Evolutionary conservation across 805 yeast species (phyloP).

Genomic region (Metschnikowia arizonensis): DNA sequence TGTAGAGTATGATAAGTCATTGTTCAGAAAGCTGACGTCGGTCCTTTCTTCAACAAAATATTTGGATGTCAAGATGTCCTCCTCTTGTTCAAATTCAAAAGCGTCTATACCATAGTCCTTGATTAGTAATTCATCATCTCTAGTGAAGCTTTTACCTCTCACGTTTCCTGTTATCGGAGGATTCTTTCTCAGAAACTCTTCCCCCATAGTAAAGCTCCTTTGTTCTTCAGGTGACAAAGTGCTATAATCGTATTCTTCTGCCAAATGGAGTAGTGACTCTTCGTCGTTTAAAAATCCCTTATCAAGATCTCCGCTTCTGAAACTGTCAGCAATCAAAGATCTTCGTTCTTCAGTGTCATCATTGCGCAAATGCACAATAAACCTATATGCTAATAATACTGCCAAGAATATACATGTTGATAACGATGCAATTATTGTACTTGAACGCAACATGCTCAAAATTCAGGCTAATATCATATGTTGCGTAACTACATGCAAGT

Average conservation of each 20-base stretch:
- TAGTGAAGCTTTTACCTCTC: slow-evolving; percentile 31
- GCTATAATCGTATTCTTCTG: slow-evolving; percentile 35
- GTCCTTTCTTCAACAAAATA: slow-evolving; percentile 39
- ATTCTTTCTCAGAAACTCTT: slow-evolving; percentile 28
- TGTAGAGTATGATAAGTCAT: slow-evolving; percentile 38
- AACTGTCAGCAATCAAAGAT: slow-evolving; percentile 6
- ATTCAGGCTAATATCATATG: not conserved
- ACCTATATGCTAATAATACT: not conserved
- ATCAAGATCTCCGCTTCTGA: slow-evolving; percentile 25
- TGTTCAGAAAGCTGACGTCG: slow-evolving; percentile 33
- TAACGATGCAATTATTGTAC: not conserved
- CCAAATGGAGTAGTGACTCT: slow-evolving; percentile 31
- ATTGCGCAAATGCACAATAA: not conserved
- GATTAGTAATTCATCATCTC: slow-evolving; percentile 27
- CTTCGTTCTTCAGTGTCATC: not conserved
- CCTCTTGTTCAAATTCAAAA: slow-evolving; percentile 39
- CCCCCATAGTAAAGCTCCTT: slow-evolving; percentile 30
- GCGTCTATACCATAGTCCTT: slow-evolving; percentile 39
- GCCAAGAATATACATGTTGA: not conserved
- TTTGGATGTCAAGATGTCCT: slow-evolving; percentile 27
- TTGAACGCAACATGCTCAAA: not conserved
- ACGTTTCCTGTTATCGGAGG: slow-evolving; percentile 32
- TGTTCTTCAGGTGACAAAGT: slow-evolving; percentile 41
- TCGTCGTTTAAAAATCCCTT: slow-evolving; percentile 40
- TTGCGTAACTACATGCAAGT: not conserved